These are phyloP conservation scores for Piromyces finnis DNA, from an alignment of 192 early-diverging fungal species.

Conservation along the genomic window DNA sequence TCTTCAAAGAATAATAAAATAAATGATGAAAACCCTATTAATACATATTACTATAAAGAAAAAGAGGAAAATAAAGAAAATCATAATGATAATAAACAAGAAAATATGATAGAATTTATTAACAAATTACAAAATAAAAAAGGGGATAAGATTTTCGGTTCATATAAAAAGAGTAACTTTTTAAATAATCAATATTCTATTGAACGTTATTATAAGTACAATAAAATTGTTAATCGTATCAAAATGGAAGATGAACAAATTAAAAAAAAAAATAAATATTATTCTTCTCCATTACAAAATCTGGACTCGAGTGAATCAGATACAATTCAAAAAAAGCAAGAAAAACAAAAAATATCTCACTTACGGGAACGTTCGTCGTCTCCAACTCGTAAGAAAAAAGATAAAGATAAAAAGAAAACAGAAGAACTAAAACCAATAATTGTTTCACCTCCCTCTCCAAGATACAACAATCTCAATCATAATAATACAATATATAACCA, in stretches of 20 bases:
- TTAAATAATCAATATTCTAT: not conserved
- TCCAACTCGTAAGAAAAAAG: too few species aligned
- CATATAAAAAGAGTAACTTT: not conserved
- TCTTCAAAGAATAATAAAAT: not conserved
- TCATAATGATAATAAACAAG: not conserved
- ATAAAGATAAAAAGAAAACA: too few species aligned
- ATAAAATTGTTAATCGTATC: not conserved
- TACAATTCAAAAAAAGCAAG: not conserved
- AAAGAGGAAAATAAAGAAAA: not conserved
- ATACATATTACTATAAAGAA: not conserved
- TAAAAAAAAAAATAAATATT: not conserved
- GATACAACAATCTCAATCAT: too few species aligned
- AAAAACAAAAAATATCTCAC: not conserved
- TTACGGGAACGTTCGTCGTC: too few species aligned
- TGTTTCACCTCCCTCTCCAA: too few species aligned
- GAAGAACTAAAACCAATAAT: too few species aligned
- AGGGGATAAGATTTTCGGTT: not conserved
- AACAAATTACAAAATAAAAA: not conserved
- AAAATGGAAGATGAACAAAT: not conserved
- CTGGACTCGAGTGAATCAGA: not conserved
- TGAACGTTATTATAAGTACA: not conserved
- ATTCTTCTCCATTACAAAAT: not conserved
- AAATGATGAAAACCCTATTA: not conserved
- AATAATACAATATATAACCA: too few species aligned
- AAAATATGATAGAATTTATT: not conserved